phyloP scores from a whole-genome alignment of 257 asterid genomes.

The Forsythia viridissima region DNA sequence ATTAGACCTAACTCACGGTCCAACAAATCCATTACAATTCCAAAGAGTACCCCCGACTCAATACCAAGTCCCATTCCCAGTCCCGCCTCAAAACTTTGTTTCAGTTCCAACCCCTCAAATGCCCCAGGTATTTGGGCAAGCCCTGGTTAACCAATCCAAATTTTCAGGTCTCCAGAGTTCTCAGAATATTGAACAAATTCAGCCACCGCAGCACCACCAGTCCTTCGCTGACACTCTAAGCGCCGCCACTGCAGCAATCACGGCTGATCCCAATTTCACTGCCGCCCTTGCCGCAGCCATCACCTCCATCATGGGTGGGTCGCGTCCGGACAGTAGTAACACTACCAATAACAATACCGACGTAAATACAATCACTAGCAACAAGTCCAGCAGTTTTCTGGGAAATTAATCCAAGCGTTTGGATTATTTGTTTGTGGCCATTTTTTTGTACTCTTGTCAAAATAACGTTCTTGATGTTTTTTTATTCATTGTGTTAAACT shows the following conservation, averaged over 20 bases:
- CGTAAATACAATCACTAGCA: slow-evolving; percentile 34
- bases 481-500: slow-evolving; percentile 2
- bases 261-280: slow-evolving; percentile 84
- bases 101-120: slow-evolving; percentile 24
- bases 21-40: slow-evolving; percentile 54
- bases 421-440: slow-evolving; percentile 5
- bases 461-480: background rate
- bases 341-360: slow-evolving; percentile 28
- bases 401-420: slow-evolving; percentile 35
- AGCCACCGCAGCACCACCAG: slow-evolving; percentile 24
- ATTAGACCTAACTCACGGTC: slow-evolving; percentile 77
- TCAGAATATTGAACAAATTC: slow-evolving; percentile 25
- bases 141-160: slow-evolving; percentile 71
- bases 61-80: slow-evolving; percentile 55
- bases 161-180: slow-evolving; percentile 82
- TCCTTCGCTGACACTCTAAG: slow-evolving; percentile 61
- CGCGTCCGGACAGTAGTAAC: slow-evolving; percentile 33
- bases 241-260: slow-evolving; percentile 81
- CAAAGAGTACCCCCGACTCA: slow-evolving; percentile 45
- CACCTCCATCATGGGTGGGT: slow-evolving; percentile 71
- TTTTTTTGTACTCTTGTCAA: slow-evolving; percentile 3
- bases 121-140: slow-evolving; percentile 56
- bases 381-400: slow-evolving; percentile 37
- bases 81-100: slow-evolving; percentile 31
- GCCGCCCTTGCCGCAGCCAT: slow-evolving; percentile 93